A percentile compares a stretch with the other conserved stretches of the same genome.
Evolutionary conservation across 352 stramenopile genomes (phyloP).

Genomic region (Phytophthora pinifolia): DNA sequence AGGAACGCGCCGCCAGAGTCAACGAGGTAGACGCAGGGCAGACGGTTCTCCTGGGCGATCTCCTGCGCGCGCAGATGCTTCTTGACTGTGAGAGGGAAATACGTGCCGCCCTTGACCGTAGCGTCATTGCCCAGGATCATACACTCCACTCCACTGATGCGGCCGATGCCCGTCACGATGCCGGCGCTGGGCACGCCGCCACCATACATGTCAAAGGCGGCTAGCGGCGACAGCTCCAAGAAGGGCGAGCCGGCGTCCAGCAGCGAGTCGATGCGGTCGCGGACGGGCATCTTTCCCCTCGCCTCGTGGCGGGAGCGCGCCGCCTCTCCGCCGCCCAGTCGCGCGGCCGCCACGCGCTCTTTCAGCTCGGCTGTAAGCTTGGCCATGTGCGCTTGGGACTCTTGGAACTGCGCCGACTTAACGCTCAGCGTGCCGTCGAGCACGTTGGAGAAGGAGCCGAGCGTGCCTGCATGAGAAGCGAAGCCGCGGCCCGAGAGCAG

Average conservation of each 20-base stretch:
- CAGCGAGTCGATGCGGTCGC: constrained; percentile 95
- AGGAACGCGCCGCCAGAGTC: constrained; percentile 96
- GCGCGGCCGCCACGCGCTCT: constrained; percentile 40
- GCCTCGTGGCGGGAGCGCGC: constrained; percentile 72
- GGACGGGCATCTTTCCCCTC: constrained; percentile 79
- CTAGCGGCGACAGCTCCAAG: constrained; percentile 94
- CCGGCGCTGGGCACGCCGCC: constrained; percentile 80
- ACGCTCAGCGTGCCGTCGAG: constrained; percentile 63
- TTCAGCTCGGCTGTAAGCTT: constrained; percentile 49
- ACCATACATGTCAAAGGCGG: constrained; percentile 86
- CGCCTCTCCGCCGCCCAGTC: constrained; percentile 64
- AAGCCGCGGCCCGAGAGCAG: constrained; percentile 21
- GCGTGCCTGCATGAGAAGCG: constrained; percentile 41
- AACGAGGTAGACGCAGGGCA: constrained; percentile 98
- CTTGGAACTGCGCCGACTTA: constrained; percentile 59
- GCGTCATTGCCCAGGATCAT: constrained; percentile 99
- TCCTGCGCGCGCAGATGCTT: constrained; percentile 96
- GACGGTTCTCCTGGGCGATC: constrained; percentile 94
- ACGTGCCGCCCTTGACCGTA: constrained; percentile 98
- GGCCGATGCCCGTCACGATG: constrained; percentile 91
- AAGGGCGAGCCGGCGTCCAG: constrained; percentile 95
- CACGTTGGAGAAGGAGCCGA: constrained; percentile 48
- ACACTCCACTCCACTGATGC: constrained; percentile 86
- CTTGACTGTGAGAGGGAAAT: constrained; percentile 99
- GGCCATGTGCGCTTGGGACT: constrained; percentile 61